Evolutionary conservation across 441 rosid genomes (phyloP).

Genomic region (Erysimum cheiri): DNA sequence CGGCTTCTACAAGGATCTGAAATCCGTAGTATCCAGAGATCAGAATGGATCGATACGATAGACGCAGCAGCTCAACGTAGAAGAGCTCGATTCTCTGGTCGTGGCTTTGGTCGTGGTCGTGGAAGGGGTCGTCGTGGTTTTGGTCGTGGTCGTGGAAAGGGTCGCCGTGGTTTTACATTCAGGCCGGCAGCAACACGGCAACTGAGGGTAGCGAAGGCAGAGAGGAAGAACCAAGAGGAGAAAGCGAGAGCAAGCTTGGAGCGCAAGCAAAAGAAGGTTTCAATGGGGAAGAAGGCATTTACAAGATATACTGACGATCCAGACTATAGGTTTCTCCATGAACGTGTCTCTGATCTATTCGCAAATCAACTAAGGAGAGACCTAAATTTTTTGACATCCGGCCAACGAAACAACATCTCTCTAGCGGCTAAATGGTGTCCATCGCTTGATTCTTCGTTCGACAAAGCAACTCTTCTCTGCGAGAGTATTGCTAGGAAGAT

Average conservation of each 20-base stretch:
- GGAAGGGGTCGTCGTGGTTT: too few species aligned
- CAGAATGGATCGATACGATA: constrained; percentile 38
- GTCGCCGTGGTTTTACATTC: background rate
- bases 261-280: constrained; percentile 41
- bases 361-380: constrained; percentile 44
- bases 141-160: background rate
- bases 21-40: constrained; percentile 44
- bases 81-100: constrained; percentile 7
- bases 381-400: constrained; percentile 38
- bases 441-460: constrained; percentile 53
- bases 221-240: constrained; percentile 28
- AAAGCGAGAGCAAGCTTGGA: constrained; percentile 43
- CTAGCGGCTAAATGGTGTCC: constrained; percentile 67
- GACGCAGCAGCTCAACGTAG: background rate
- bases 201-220: constrained; percentile 22
- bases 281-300: constrained; percentile 42
- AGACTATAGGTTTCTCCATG: constrained; percentile 48
- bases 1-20: constrained; percentile 46
- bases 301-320: constrained; percentile 47
- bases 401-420: constrained; percentile 42
- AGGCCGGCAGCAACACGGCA: constrained; percentile 26
- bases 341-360: constrained; percentile 50
- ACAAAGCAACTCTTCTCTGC: constrained; percentile 47
- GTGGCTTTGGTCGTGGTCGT: too few species aligned
- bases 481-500: constrained; percentile 54